phyloP scores from a whole-genome alignment of 2,329 filamentous ascomycete genomes.

The Xenosphaeropsis pyriputrescens region DNA sequence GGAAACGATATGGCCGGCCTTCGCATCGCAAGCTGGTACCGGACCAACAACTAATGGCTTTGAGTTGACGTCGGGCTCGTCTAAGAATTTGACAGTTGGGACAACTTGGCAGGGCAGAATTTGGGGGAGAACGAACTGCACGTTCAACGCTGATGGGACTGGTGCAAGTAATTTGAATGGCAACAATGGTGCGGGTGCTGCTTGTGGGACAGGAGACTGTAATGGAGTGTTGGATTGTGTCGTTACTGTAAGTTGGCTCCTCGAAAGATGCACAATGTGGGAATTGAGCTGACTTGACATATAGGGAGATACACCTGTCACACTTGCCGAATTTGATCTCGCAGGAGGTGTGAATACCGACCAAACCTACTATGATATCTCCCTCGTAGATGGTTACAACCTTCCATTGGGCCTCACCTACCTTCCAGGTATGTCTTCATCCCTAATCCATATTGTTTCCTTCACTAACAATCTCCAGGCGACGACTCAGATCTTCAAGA shows the following conservation, averaged over 20 bases:
- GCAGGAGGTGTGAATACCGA: slow-evolving; percentile 41
- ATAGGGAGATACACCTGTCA: slow-evolving; percentile 58
- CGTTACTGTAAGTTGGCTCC: slow-evolving; percentile 41
- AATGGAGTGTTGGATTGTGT: slow-evolving; percentile 54
- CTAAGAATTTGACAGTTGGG: slow-evolving; percentile 47
- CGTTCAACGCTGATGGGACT: slow-evolving; percentile 50
- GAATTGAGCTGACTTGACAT: slow-evolving; percentile 2
- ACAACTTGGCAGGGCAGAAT: slow-evolving; percentile 68
- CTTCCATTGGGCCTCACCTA: slow-evolving; percentile 52
- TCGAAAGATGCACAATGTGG: background rate
- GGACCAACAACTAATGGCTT: slow-evolving; percentile 57
- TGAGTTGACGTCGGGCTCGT: slow-evolving; percentile 41
- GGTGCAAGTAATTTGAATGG: slow-evolving; percentile 26
- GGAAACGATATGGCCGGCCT: slow-evolving; percentile 61
- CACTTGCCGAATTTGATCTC: slow-evolving; percentile 69
- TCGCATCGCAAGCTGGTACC: slow-evolving; percentile 57
- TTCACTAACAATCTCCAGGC: slow-evolving; percentile 16
- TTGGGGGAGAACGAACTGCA: slow-evolving; percentile 77
- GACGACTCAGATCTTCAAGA: slow-evolving; percentile 41
- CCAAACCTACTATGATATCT: slow-evolving; percentile 75
- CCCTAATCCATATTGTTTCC: too few relatives aligned
- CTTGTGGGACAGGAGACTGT: slow-evolving; percentile 67
- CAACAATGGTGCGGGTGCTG: slow-evolving; percentile 28
- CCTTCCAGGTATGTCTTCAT: slow-evolving; percentile 21
- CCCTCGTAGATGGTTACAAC: slow-evolving; percentile 76